Percentiles rank a stretch among this genome's conserved stretches.
phyloP scores from a whole-genome alignment of 169 alveolate species.

The Plasmodium billcollinsi region DNA sequence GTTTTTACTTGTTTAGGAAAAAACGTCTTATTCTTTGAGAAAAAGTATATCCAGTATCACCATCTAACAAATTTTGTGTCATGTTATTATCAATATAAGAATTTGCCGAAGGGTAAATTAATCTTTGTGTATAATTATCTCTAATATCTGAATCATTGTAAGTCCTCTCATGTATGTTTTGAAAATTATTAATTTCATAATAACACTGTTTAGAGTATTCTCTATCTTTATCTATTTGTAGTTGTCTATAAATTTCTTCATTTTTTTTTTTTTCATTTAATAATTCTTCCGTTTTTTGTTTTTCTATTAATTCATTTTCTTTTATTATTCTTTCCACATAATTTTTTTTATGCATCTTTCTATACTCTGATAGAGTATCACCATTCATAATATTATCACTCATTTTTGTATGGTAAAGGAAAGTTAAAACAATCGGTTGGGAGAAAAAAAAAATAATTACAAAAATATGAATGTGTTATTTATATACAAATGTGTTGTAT shows the following conservation, averaged over 20 bases:
- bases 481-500: too few relatives aligned
- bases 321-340: slow-evolving; percentile 51
- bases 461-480: too few relatives aligned
- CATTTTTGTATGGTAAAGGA: slow-evolving; percentile 12
- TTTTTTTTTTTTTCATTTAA: slow-evolving; percentile 37
- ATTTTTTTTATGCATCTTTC: slow-evolving; percentile 42
- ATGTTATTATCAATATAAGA: slow-evolving; percentile 28
- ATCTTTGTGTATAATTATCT: slow-evolving; percentile 64
- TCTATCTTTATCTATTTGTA: slow-evolving; percentile 67
- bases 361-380: slow-evolving; percentile 52
- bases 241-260: slow-evolving; percentile 54
- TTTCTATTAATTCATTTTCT: slow-evolving; percentile 47
- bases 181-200: slow-evolving; percentile 49
- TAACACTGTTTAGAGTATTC: slow-evolving; percentile 70
- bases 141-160: slow-evolving; percentile 9
- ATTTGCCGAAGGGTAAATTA: slow-evolving; percentile 32
- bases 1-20: slow-evolving; percentile 17
- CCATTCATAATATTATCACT: slow-evolving; percentile 15
- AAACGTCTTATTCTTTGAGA: slow-evolving; percentile 43
- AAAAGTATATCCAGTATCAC: slow-evolving; percentile 8
- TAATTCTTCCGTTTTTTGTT: slow-evolving; percentile 13
- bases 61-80: slow-evolving; percentile 11
- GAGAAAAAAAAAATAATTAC: background rate
- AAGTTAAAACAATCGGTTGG: background rate
- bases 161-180: slow-evolving; percentile 5